These are phyloP conservation scores for Ciborinia camelliae DNA, from an alignment of 2,329 filamentous ascomycete species.

Conservation along the genomic window DNA sequence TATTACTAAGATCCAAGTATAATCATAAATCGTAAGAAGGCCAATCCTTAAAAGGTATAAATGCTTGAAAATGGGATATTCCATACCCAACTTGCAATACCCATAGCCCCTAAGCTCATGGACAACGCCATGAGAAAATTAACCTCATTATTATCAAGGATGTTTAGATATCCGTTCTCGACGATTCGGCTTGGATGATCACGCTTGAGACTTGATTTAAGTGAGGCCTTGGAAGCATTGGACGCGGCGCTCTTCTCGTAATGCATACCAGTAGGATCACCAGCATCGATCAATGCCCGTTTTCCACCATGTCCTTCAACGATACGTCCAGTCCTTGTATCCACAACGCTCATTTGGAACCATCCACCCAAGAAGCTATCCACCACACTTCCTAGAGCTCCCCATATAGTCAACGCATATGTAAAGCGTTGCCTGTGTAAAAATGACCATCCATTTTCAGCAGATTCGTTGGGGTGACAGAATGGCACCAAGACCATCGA, in stretches of 20 bases:
- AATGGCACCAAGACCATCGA: conserved; percentile 67
- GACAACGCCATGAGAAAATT: conserved; percentile 85
- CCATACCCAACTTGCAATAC: conserved; percentile 59
- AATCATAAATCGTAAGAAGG: background rate
- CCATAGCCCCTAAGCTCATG: conserved; percentile 79
- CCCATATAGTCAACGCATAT: conserved; percentile 63
- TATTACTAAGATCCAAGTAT: background rate
- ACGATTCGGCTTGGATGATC: conserved; percentile 50
- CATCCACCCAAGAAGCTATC: conserved; percentile 85
- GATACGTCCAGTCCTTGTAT: conserved; percentile 79
- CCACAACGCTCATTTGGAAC: conserved; percentile 81
- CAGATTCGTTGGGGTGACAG: conserved; percentile 44
- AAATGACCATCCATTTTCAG: conserved; percentile 49
- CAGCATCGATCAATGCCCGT: conserved; percentile 48
- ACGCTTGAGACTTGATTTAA: conserved; percentile 51
- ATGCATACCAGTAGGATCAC: conserved; percentile 33
- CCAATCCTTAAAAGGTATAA: background rate
- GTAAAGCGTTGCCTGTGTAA: conserved; percentile 49
- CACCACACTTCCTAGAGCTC: conserved; percentile 73
- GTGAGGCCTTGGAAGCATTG: conserved; percentile 48
- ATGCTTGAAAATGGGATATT: conserved; percentile 45
- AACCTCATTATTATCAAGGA: conserved; percentile 93
- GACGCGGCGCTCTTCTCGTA: conserved; percentile 43
- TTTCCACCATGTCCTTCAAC: conserved; percentile 80
- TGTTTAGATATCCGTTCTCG: conserved; percentile 63